Percentiles rank a stretch among this genome's conserved stretches.
phyloP scores from a whole-genome alignment of 2,329 filamentous ascomycete species.

The Pestalotiopsis sp. region DNA sequence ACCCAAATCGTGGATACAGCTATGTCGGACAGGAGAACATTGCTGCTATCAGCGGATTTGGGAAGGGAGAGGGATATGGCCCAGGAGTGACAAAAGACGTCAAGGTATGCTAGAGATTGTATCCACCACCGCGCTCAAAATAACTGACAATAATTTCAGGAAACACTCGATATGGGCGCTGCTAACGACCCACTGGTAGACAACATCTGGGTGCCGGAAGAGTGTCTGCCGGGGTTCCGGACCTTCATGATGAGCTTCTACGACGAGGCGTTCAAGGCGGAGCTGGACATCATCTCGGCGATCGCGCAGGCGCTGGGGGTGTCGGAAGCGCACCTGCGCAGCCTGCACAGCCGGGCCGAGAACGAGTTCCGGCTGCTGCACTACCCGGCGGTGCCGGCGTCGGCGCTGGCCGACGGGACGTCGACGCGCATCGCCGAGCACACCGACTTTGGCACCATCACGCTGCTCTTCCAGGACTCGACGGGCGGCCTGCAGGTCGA shows the following conservation, averaged over 20 bases:
- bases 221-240: neutral
- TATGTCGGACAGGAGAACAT: slow-evolving; percentile 7
- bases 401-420: slow-evolving; percentile 12
- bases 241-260: slow-evolving; percentile 6
- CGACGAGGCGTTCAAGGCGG: slow-evolving; percentile 6
- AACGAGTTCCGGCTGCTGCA: slow-evolving; percentile 8
- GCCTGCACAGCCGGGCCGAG: neutral
- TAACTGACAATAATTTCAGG: neutral
- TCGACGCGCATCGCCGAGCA: slow-evolving; percentile 17
- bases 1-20: slow-evolving; percentile 4
- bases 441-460: slow-evolving; percentile 28
- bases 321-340: neutral
- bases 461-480: slow-evolving; percentile 26
- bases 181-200: neutral
- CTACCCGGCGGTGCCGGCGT: slow-evolving; percentile 15
- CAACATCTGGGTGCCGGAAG: neutral
- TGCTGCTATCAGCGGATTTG: neutral
- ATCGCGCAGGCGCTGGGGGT: neutral
- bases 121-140: neutral
- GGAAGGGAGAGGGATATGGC: neutral
- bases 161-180: neutral
- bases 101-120: neutral
- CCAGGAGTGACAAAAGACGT: slow-evolving; percentile 3
- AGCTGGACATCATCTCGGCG: slow-evolving; percentile 2
- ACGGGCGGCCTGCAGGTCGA: slow-evolving; percentile 27